Evolutionary conservation across 306 rosid genomes (phyloP).

Genomic region (Dalbergia cochinchinensis): DNA sequence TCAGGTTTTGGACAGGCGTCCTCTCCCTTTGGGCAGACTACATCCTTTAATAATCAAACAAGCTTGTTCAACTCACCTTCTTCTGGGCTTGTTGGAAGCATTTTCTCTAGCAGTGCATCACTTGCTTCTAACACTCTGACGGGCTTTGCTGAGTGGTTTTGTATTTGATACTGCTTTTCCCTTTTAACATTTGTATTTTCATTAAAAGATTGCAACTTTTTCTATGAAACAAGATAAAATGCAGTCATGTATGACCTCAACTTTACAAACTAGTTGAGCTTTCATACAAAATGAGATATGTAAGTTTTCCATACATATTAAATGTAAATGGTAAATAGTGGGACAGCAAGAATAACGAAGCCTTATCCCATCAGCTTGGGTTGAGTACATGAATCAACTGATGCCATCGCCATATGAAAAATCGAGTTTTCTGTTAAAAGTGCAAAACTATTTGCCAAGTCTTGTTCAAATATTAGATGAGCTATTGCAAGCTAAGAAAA

Average conservation of each 20-base stretch:
- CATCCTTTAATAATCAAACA: conserved; percentile 48
- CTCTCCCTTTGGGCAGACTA: conserved; percentile 62
- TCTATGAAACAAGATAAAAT: conserved; percentile 11
- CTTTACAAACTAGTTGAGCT: conserved; percentile 17
- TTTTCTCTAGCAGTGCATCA: conserved; percentile 64
- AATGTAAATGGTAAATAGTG: conserved; percentile 19
- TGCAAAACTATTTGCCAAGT: background rate
- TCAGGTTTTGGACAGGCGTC: conserved; percentile 64
- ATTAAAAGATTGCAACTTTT: conserved; percentile 3
- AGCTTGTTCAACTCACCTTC: conserved; percentile 64
- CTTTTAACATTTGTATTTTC: conserved; percentile 2
- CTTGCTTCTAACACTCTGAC: conserved; percentile 59
- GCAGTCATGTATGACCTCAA: conserved; percentile 16
- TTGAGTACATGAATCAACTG: conserved; percentile 3
- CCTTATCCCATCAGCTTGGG: background rate
- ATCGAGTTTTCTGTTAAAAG: background rate
- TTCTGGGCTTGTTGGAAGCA: conserved; percentile 64
- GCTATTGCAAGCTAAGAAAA: conserved; percentile 8
- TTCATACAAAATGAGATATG: conserved; percentile 19
- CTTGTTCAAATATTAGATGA: conserved; percentile 11
- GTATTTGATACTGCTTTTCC: conserved; percentile 30
- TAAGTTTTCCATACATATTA: background rate
- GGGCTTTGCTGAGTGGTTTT: conserved; percentile 63
- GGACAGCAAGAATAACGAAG: background rate
- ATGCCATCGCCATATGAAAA: background rate